phyloP scores from a whole-genome alignment of 75 land plant species.

The Cryptomeria japonica region DNA sequence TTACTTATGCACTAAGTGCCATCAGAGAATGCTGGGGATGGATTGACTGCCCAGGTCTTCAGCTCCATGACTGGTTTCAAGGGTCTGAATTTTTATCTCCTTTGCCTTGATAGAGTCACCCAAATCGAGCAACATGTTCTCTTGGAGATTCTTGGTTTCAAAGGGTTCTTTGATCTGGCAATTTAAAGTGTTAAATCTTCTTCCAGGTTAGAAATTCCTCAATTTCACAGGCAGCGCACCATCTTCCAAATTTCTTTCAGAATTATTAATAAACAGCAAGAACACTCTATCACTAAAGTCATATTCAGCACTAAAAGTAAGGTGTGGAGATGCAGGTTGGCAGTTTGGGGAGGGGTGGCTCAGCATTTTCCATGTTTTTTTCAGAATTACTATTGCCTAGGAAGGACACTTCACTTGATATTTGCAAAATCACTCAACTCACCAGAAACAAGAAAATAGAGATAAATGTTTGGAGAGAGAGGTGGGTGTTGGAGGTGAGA shows the following conservation, averaged over 20 bases:
- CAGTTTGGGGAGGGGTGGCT: too few relatives aligned
- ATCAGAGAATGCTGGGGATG: not conserved
- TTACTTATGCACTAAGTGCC: not conserved
- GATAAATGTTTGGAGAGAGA: not conserved
- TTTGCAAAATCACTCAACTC: not conserved
- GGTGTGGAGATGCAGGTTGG: too few relatives aligned
- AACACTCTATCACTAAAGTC: not conserved
- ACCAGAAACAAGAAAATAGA: not conserved
- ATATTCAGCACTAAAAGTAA: too few relatives aligned
- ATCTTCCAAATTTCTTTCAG: not conserved
- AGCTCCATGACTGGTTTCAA: not conserved
- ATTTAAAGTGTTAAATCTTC: not conserved
- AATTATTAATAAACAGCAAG: not conserved
- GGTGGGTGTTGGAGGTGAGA: not conserved
- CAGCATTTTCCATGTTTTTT: not conserved
- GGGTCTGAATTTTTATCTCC: not conserved
- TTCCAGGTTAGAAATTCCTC: not conserved
- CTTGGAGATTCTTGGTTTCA: not conserved
- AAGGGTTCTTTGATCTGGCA: not conserved
- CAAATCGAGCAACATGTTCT: not conserved
- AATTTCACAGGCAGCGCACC: not conserved
- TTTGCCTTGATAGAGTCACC: not conserved
- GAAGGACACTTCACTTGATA: not conserved
- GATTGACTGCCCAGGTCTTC: not conserved
- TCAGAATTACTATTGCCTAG: not conserved